Percentiles rank a stretch among this genome's conserved stretches.
phyloP scores from a whole-genome alignment of 106 monocot species.

The Hemerocallis citrina region DNA sequence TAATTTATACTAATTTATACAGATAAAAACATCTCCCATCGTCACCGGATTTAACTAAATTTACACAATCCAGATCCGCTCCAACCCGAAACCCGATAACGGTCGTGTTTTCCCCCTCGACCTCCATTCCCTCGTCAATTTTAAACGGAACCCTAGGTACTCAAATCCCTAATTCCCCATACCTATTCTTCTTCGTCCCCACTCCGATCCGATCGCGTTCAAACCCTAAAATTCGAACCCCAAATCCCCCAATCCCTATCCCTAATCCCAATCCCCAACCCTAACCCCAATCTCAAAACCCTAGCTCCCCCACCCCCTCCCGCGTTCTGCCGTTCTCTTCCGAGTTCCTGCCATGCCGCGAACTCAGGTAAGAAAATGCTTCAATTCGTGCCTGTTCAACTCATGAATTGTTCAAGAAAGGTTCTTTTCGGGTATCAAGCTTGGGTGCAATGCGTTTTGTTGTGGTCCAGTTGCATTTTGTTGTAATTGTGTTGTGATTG shows the following conservation, averaged over 20 bases:
- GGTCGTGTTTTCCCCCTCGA: not conserved
- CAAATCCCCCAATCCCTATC: not conserved
- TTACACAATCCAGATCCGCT: too few relatives aligned
- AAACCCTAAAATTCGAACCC: not conserved
- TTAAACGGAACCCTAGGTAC: not conserved
- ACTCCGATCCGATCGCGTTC: not conserved
- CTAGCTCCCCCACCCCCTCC: not conserved
- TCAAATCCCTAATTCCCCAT: not conserved
- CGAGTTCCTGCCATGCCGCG: not conserved
- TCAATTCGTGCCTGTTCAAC: too few relatives aligned
- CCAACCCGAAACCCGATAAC: conserved; percentile 1
- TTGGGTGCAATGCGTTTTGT: not conserved
- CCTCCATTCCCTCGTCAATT: not conserved
- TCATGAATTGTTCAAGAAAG: not conserved
- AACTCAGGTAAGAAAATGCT: not conserved
- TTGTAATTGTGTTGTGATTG: not conserved
- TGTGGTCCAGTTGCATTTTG: not conserved
- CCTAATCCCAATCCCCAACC: not conserved
- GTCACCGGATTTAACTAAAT: too few relatives aligned
- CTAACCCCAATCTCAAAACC: not conserved
- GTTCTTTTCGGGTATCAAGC: not conserved
- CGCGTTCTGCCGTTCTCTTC: not conserved
- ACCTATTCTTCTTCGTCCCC: not conserved
- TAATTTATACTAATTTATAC: too few relatives aligned
- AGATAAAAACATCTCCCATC: too few relatives aligned